A percentile compares a stretch with the other conserved stretches of the same genome.
phyloP scores from a whole-genome alignment of 2,329 filamentous ascomycete genomes.

The Cytospora piceicola region DNA sequence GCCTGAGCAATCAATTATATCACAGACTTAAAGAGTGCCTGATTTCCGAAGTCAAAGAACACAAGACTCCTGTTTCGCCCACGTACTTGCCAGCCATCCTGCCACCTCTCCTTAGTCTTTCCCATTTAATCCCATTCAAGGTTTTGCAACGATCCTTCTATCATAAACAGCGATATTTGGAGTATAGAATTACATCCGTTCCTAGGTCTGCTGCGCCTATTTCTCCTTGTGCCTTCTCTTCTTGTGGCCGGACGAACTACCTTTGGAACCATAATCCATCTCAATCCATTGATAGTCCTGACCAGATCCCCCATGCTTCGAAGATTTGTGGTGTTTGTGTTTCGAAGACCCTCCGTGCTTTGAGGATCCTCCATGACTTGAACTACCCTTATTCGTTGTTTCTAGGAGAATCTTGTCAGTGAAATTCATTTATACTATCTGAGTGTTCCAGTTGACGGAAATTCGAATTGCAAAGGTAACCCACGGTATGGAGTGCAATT shows the following conservation, averaged over 20 bases:
- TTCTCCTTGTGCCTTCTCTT: constrained; percentile 11
- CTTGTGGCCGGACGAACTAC: constrained; percentile 5
- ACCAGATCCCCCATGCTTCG: constrained; percentile 16
- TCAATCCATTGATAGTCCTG: constrained; percentile 25
- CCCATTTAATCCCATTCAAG: too few relatives aligned
- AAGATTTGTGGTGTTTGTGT: constrained; percentile 24
- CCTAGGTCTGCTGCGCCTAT: not conserved
- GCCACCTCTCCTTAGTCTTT: too few relatives aligned
- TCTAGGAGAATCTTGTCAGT: constrained; percentile 10
- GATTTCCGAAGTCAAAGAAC: too few relatives aligned
- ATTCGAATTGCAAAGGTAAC: constrained; percentile 32
- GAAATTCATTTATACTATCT: not conserved
- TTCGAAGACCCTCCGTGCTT: constrained; percentile 21
- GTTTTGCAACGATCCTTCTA: too few relatives aligned
- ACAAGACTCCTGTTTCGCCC: too few relatives aligned
- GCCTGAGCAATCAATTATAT: too few relatives aligned
- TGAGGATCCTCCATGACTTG: constrained; percentile 27
- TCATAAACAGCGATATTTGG: too few relatives aligned
- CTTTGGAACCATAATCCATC: constrained; percentile 20
- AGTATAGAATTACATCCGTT: not conserved
- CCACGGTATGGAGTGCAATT: constrained; percentile 51
- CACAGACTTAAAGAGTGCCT: too few relatives aligned
- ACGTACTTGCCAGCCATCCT: too few relatives aligned
- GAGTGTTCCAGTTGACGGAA: not conserved
- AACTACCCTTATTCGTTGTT: constrained; percentile 4